Evolutionary conservation across 805 yeast genomes (phyloP).

Genomic region (Candida silvicultrix): DNA sequence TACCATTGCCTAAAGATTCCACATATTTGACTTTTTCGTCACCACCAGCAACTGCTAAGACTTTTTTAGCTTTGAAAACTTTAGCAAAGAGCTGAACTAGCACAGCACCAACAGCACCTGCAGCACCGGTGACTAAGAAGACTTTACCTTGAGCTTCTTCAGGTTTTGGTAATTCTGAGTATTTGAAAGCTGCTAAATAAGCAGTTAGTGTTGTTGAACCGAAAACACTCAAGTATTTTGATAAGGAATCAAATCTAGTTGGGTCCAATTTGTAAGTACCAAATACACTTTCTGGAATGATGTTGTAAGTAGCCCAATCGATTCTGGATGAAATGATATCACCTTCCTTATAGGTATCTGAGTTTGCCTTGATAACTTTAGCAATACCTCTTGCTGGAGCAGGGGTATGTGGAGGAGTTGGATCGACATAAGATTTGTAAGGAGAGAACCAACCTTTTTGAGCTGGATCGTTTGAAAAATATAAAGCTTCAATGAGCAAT

Average conservation of each 20-base stretch:
- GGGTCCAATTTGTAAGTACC: slow-evolving; percentile 9
- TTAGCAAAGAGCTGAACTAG: slow-evolving; percentile 52
- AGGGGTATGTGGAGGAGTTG: slow-evolving; percentile 33
- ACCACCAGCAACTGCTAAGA: slow-evolving; percentile 60
- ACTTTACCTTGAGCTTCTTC: slow-evolving; percentile 33
- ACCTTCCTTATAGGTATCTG: slow-evolving; percentile 34
- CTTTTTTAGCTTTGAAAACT: slow-evolving; percentile 44
- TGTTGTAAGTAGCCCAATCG: slow-evolving; percentile 43
- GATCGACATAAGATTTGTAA: slow-evolving; percentile 23
- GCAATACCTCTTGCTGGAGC: slow-evolving; percentile 47
- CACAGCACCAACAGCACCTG: slow-evolving; percentile 68
- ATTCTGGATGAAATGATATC: slow-evolving; percentile 33
- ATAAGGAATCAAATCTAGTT: slow-evolving; percentile 22
- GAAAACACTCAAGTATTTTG: slow-evolving; percentile 39
- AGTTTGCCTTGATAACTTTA: slow-evolving; percentile 41
- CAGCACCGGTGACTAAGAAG: slow-evolving; percentile 55
- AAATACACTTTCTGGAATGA: slow-evolving; percentile 20
- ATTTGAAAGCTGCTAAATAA: slow-evolving; percentile 44
- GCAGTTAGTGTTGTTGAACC: slow-evolving; percentile 62
- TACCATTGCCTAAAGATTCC: slow-evolving; percentile 43
- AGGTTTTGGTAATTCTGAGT: slow-evolving; percentile 36
- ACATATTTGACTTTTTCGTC: slow-evolving; percentile 48
- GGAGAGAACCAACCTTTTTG: slow-evolving; percentile 50
- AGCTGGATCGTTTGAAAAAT: slow-evolving; percentile 55
- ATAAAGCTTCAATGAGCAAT: slow-evolving; percentile 37